These are phyloP conservation scores for Phytopythium mirpurense DNA, from an alignment of 352 stramenopile genomes.

Conservation along the genomic window DNA sequence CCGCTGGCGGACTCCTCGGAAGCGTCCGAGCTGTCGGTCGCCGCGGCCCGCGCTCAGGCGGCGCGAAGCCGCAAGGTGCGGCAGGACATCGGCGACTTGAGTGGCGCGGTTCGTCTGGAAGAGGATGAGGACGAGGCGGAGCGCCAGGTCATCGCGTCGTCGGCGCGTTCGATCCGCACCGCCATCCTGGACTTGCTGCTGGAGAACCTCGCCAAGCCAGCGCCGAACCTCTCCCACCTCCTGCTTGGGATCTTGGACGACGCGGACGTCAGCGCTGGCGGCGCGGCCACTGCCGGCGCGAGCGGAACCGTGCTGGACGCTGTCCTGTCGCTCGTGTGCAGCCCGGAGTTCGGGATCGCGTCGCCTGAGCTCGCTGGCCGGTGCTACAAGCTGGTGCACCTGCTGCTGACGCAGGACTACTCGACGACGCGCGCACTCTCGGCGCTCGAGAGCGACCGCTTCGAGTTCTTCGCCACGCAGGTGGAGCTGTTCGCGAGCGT, in stretches of 20 bases:
- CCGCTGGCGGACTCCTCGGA: not conserved
- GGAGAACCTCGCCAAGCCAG: conserved; percentile 69
- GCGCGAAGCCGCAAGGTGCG: conserved; percentile 3
- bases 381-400: conserved; percentile 65
- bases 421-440: conserved; percentile 43
- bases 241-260: conserved; percentile 51
- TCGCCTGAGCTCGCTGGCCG: conserved; percentile 54
- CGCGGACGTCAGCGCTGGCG: not conserved
- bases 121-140: conserved; percentile 12
- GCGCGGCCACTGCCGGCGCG: not conserved
- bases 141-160: not conserved
- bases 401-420: conserved; percentile 61
- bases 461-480: conserved; percentile 65
- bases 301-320: conserved; percentile 45
- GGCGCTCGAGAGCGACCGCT: conserved; percentile 55
- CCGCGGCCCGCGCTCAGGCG: not conserved
- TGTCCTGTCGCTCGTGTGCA: conserved; percentile 70
- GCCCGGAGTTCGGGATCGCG: conserved; percentile 58
- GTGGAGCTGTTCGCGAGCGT: conserved; percentile 52
- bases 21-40: conserved; percentile 7
- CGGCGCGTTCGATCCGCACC: conserved; percentile 43
- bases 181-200: conserved; percentile 74
- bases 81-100: conserved; percentile 9
- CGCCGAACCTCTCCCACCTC: conserved; percentile 72
- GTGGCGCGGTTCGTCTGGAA: conserved; percentile 1